Base-by-base conservation (phyloP, 805 yeast genomes). In the Babjeviella inositovora region DNA sequence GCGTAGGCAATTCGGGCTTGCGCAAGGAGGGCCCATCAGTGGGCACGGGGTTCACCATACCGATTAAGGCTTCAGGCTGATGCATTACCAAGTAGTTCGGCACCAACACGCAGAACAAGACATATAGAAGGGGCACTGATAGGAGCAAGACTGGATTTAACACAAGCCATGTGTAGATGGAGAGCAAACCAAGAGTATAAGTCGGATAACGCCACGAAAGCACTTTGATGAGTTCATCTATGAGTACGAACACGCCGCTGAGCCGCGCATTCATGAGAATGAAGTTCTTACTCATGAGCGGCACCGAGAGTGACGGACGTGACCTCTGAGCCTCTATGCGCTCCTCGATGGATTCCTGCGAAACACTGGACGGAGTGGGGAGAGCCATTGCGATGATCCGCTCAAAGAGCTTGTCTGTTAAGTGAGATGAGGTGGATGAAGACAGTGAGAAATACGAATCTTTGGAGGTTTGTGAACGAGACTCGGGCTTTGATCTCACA, bases 341-440 rank as follows among this genome's bases (percentile, higher is more conserved):
- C 9, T 56, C 57, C 22, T 62, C 54, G 12, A 73, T 43, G 4
- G 55, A 34, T 22, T 45, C 43, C 17, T 41, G 38, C 12, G 57
- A 57, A 11, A 57, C 45, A 11, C 62, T 61, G 3, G 67, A 54
- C 0, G 67, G 50, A 0, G 77, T 59, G 0, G 92, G 90, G 13
- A 80, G 51, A 2, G 84, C 75, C 71, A 79, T 67, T 12, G 70
- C 53, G 6, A 81, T 47, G 23, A 80, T 50, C 37, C 70, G 63
- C 36, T 82, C 93, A 32, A 81, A 62, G 25, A 81, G 45, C 26
- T 71, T 72, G 33, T 81, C 93, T 0, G 79, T 58, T 38, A 76
- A 38, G 28, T 33, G 37, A 43, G 53, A 27, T 37, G 53, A 21
- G 38, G n/a, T n/a, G n/a, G n/a, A n/a, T n/a, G n/a, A n/a, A n/a